Conservation (phyloP, 192 early-diverging fungal genomes). For the Backusella parvicylindrica region DNA sequence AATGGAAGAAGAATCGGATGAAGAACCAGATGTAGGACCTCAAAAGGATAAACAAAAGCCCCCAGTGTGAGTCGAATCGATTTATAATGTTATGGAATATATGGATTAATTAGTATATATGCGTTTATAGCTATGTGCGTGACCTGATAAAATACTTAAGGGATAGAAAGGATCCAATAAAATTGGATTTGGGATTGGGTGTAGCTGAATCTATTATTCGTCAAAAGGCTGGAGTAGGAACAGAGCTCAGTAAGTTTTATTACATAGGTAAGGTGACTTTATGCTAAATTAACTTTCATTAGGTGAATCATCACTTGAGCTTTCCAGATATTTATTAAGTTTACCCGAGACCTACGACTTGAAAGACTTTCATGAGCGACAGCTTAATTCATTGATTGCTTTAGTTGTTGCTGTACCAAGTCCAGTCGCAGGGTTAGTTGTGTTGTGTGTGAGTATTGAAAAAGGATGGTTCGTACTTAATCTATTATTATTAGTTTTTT, state of each 20-base stretch:
- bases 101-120: neutral
- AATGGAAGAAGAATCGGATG: slow-evolving; percentile 12
- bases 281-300: neutral
- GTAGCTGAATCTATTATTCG: slow-evolving; percentile 27
- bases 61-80: neutral
- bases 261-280: neutral
- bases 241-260: slow-evolving; percentile 5
- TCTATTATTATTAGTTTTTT: slow-evolving; percentile 14
- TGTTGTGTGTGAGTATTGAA: neutral
- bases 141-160: neutral
- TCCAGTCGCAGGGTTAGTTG: slow-evolving; percentile 8
- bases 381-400: slow-evolving; percentile 14
- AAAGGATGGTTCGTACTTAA: neutral
- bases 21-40: neutral
- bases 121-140: neutral
- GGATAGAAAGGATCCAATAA: slow-evolving; percentile 25
- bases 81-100: neutral
- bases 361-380: slow-evolving; percentile 2
- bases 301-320: slow-evolving; percentile 1
- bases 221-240: slow-evolving; percentile 27
- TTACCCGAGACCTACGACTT: slow-evolving; percentile 19
- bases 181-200: slow-evolving; percentile 23
- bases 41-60: neutral
- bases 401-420: slow-evolving; percentile 14
- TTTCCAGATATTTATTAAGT: slow-evolving; percentile 1